phyloP scores from a whole-genome alignment of 805 yeast species.

The Ogataea nitratoaversa region DNA sequence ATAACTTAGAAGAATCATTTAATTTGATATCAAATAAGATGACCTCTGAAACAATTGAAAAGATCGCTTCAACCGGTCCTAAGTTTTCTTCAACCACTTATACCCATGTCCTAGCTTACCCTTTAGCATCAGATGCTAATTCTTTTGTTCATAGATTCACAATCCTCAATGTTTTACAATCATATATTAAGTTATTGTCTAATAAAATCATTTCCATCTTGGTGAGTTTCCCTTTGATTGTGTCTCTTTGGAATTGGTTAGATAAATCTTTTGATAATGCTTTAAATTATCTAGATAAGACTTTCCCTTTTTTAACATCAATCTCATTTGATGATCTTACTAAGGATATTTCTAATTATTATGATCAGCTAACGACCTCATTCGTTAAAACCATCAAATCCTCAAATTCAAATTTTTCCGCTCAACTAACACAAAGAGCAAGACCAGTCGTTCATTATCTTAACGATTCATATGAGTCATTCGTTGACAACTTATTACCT shows the following conservation, averaged over 20 bases:
- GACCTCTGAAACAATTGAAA: slow-evolving; percentile 6
- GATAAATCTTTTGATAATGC: slow-evolving; percentile 22
- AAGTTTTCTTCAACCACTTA: slow-evolving; percentile 15
- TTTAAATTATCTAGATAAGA: slow-evolving; percentile 26
- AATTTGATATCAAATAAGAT: not conserved
- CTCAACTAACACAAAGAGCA: slow-evolving; percentile 10
- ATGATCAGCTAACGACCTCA: slow-evolving; percentile 8
- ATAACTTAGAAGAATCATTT: not conserved
- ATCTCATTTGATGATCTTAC: slow-evolving; percentile 16
- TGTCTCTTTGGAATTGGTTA: slow-evolving; percentile 14
- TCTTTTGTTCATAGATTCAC: slow-evolving; percentile 14
- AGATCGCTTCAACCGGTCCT: slow-evolving; percentile 3
- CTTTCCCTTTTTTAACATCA: slow-evolving; percentile 27
- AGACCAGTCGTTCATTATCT: slow-evolving; percentile 26
- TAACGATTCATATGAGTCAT: slow-evolving; percentile 28
- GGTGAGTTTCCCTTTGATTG: slow-evolving; percentile 17
- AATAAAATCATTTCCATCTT: slow-evolving; percentile 11
- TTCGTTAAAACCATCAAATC: slow-evolving; percentile 11
- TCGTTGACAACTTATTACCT: slow-evolving; percentile 27
- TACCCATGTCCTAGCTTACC: slow-evolving; percentile 30
- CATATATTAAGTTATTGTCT: slow-evolving; percentile 13
- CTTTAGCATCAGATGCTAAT: slow-evolving; percentile 25
- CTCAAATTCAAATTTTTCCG: slow-evolving; percentile 8
- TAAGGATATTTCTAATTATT: slow-evolving; percentile 5
- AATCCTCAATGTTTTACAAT: slow-evolving; percentile 13